Evolutionary conservation across 371 early-diverging fungal species (phyloP).

Genomic region (Mycotypha africana): DNA sequence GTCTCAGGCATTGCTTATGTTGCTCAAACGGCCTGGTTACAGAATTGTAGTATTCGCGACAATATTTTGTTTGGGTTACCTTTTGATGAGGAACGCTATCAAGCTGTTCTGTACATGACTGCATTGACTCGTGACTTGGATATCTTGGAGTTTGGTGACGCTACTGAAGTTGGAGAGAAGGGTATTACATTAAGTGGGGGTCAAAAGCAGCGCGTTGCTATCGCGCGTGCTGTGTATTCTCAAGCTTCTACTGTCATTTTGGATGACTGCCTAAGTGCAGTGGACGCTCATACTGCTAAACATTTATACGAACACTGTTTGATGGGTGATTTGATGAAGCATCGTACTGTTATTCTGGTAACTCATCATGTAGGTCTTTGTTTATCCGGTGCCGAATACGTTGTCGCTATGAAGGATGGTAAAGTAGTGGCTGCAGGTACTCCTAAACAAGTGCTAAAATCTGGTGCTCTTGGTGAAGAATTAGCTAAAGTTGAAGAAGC

Average conservation of each 20-base stretch:
- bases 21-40: slow-evolving; percentile 80
- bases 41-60: slow-evolving; percentile 73
- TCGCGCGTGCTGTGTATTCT: slow-evolving; percentile 79
- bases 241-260: slow-evolving; percentile 62
- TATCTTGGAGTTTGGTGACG: slow-evolving; percentile 75
- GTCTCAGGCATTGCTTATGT: slow-evolving; percentile 68
- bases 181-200: slow-evolving; percentile 89
- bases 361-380: slow-evolving; percentile 81
- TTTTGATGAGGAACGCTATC: slow-evolving; percentile 61
- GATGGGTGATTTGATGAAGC: slow-evolving; percentile 58
- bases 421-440: slow-evolving; percentile 53
- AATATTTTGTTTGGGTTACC: slow-evolving; percentile 80
- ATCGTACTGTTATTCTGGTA: slow-evolving; percentile 79
- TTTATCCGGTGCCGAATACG: slow-evolving; percentile 60
- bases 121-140: slow-evolving; percentile 79
- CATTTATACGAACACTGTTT: slow-evolving; percentile 70
- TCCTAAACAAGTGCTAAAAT: slow-evolving; percentile 36
- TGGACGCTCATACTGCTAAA: slow-evolving; percentile 84
- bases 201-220: slow-evolving; percentile 70
- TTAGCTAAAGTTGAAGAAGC: slow-evolving; percentile 19
- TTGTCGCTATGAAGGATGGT: slow-evolving; percentile 74
- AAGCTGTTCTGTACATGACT: slow-evolving; percentile 58
- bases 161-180: slow-evolving; percentile 86
- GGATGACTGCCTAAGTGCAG: slow-evolving; percentile 79
- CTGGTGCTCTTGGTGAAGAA: slow-evolving; percentile 48